Evolutionary conservation across 208 protist species (phyloP), one percentile per base, ranked within the genome.

Genomic region (Leishmania guyanensis): DNA sequence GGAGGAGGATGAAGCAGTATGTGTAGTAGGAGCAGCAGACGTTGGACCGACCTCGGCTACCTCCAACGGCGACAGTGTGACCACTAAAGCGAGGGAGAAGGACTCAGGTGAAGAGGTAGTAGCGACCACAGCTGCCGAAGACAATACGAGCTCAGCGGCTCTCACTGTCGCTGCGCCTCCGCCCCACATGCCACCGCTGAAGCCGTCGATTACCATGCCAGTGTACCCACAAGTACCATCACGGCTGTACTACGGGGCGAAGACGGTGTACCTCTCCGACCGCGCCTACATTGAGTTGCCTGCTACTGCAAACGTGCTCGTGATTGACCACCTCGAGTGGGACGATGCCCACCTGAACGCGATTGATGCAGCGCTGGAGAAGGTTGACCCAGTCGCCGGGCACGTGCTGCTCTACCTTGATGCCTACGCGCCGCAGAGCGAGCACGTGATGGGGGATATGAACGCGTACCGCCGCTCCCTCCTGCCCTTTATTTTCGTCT

Each of bases 401-500:
- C 80, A 82, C 51, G 69, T 84, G 9, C 79, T 90, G 16, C 48
- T 87, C 12, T 80, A 83, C 77, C 84, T 78, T 20, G 81, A 84
- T 58, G 83, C 86, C 64, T 90, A 87, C 75, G 79, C 66, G 12
- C 80, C 81, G 43, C 71, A 83, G 60, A 72, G 43, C 26, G 62
- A 48, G 20, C 50, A 73, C 14, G 60, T 82, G 26, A 53, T 79
- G 39, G 77, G 54, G 54, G 83, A 87, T 22, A 66, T 62, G n/a
- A 50, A 70, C 33, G 22, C 36, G 26, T 73, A 76, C 53, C 82
- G 79, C 26, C 77, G 75, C 3, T 64, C 71, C 6, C 56, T 84
- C 9, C 39, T 88, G 39, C 85, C 88, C 26, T 89, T 83, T 17
- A 50, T 91, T 46, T 81, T 91, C 65, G 85, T 83, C 22, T 91